Conservation (phyloP, 1,284 basidiomycete genomes). For the Microbotryum intermedium region DNA sequence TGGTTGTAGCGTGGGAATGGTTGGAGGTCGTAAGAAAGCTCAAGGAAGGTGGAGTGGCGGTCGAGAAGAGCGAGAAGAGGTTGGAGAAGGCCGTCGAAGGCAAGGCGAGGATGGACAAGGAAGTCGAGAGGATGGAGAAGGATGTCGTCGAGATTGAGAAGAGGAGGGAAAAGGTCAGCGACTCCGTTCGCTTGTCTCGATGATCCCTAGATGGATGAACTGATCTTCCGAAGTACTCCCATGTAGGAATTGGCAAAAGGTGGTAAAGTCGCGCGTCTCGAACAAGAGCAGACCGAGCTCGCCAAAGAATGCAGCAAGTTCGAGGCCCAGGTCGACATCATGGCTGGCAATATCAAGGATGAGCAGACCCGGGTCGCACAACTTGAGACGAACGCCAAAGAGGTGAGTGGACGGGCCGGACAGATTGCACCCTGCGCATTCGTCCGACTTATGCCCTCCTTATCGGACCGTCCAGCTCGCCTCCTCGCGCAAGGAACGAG, state of each 20-base stretch:
- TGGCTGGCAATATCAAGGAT: slow-evolving; percentile 65
- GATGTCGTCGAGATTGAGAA: slow-evolving; percentile 58
- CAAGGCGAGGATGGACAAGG: slow-evolving; percentile 30
- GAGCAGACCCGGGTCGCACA: slow-evolving; percentile 59
- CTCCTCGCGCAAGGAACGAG: slow-evolving; percentile 42
- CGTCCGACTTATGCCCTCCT: neutral
- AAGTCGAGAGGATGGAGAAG: slow-evolving; percentile 44
- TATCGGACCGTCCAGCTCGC: slow-evolving; percentile 16
- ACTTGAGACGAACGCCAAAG: slow-evolving; percentile 52
- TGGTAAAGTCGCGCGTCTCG: slow-evolving; percentile 67
- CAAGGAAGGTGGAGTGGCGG: slow-evolving; percentile 42
- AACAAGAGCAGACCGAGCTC: slow-evolving; percentile 66
- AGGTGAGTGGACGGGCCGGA: slow-evolving; percentile 46
- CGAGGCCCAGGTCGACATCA: slow-evolving; percentile 78
- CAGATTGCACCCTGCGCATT: neutral
- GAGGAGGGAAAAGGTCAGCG: slow-evolving; percentile 48
- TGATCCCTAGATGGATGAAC: slow-evolving; percentile 3
- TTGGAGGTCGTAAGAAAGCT: slow-evolving; percentile 44
- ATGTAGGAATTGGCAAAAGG: slow-evolving; percentile 55
- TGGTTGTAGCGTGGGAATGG: slow-evolving; percentile 88
- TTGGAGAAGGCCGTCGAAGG: slow-evolving; percentile 42
- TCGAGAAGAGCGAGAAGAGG: slow-evolving; percentile 45
- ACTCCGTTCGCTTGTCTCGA: neutral
- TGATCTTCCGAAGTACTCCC: neutral
- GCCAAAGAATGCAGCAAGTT: slow-evolving; percentile 81